Evolutionary conservation across 495 filamentous ascomycete species (phyloP), one percentile per base, ranked within the genome.

Genomic region (Neurospora terricola): DNA sequence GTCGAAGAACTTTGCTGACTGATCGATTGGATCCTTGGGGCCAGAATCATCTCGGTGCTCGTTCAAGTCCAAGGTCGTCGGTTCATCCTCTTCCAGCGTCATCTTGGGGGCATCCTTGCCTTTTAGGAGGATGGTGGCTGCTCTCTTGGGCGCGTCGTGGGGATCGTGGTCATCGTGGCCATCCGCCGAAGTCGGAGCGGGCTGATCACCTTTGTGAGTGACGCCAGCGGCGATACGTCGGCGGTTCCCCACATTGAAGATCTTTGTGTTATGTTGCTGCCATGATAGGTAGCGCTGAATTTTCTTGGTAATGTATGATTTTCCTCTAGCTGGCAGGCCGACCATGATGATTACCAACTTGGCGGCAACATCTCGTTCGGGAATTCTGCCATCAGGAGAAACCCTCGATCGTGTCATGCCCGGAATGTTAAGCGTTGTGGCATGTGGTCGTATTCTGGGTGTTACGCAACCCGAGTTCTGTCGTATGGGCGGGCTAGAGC

Each of bases 331-430:
- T 0, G 96, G 96, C 70, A 99, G 86, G 73, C 96, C 96, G 69
- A 99, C 96, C 96, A 99, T 99, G 77, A 98, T 91, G 78, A 99
- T 96, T 77, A 98, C 94, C 76, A 98, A 85, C 85, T 99, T 99
- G 21, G 95, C 90, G 30, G 94, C 96, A 69, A 99, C 90, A 86
- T 99, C 96, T 73, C 94, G 86, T 75, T 94, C 90, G 72, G 96
- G 90, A 74, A 99, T 99, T 70, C 91, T 88, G 72, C 96, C 96
- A 80, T 99, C 96, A 14, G 96, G 96, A 10, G 96, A 98, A 23
- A 95, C 93, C 79, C 91, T 93, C 45, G 94, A 97, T 78, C 92
- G 92, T 43, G 96, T 99, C 86, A 99, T 88, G 48, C 86, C 91
- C 45, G 93, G 93, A 71, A 96, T 94, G 80, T 94, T 93, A 71